Conservation (phyloP, 495 filamentous ascomycete genomes). For the Penicillium crystallinum region DNA sequence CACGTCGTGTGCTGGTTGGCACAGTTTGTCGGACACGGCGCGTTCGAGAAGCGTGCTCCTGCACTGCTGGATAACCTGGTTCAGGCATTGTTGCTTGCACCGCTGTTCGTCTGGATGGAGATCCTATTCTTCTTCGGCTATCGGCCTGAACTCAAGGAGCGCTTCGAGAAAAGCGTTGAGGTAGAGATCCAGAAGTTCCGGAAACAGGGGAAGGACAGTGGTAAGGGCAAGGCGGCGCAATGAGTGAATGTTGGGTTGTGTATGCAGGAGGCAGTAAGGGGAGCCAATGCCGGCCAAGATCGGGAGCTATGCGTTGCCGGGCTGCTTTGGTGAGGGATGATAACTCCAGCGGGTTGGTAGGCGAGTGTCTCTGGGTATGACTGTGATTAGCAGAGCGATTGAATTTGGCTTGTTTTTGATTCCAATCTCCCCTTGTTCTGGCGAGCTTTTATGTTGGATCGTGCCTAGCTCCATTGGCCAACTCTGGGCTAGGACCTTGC, state of each 20-base stretch:
- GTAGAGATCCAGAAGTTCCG: slow-evolving; percentile 50
- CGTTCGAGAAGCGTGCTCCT: slow-evolving; percentile 82
- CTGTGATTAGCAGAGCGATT: slow-evolving; percentile 4
- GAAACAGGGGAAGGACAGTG: slow-evolving; percentile 25
- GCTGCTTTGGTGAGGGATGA: neutral
- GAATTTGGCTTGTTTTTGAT: neutral
- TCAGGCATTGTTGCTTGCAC: slow-evolving; percentile 88
- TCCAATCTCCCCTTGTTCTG: neutral
- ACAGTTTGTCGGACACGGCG: slow-evolving; percentile 90
- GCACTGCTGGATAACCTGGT: slow-evolving; percentile 86
- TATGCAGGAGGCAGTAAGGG: slow-evolving; percentile 1
- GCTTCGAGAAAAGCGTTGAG: slow-evolving; percentile 70
- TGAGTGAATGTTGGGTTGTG: neutral
- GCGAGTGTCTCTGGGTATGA: neutral
- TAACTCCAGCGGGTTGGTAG: neutral
- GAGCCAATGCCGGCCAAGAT: neutral
- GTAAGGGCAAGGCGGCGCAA: slow-evolving; percentile 5
- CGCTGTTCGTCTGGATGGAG: slow-evolving; percentile 98
- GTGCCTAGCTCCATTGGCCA: neutral
- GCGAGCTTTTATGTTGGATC: neutral
- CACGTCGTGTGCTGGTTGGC: slow-evolving; percentile 74
- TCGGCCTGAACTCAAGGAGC: slow-evolving; percentile 73
- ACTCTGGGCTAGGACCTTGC: neutral
- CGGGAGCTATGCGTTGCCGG: neutral
- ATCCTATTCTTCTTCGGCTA: slow-evolving; percentile 88